A percentile compares a stretch with the other conserved stretches of the same genome.
These are phyloP conservation scores for Vitis hybrid DNA, from an alignment of 177 flowering plant genomes.

Conservation along the genomic window DNA sequence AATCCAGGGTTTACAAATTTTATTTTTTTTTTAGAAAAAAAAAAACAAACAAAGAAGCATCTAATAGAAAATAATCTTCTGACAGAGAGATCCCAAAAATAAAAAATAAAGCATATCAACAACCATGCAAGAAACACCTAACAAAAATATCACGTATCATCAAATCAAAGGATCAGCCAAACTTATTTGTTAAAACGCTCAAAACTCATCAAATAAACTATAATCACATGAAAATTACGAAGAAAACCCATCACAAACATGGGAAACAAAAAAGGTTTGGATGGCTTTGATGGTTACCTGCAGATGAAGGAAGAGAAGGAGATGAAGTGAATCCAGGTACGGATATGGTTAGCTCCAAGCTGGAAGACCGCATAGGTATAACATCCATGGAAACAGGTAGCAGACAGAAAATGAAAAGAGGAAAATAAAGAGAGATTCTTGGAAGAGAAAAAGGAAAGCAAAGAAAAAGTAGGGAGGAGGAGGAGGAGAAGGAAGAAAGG, in stretches of 20 bases:
- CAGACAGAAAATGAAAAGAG: constrained; percentile 16
- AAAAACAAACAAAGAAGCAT: background rate
- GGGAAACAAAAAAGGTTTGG: background rate
- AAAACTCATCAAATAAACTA: too few species aligned
- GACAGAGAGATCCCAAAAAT: too few species aligned
- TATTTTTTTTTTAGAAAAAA: too few species aligned
- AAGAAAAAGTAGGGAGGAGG: background rate
- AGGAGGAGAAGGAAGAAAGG: constrained; percentile 9
- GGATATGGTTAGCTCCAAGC: constrained; percentile 69
- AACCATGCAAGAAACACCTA: too few species aligned
- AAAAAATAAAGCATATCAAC: too few species aligned
- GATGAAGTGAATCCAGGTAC: constrained; percentile 57
- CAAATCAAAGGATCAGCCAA: too few species aligned
- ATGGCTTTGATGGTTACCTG: constrained; percentile 26
- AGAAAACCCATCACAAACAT: background rate
- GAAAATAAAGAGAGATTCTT: constrained; percentile 5
- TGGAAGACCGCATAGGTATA: constrained; percentile 34
- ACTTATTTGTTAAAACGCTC: too few species aligned
- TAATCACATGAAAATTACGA: background rate
- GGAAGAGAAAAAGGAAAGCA: background rate
- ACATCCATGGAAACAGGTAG: constrained; percentile 35
- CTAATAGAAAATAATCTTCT: too few species aligned
- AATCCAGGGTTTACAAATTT: too few species aligned
- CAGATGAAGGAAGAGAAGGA: constrained; percentile 25
- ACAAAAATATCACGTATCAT: too few species aligned